Conservation (phyloP, 352 stramenopile genomes). For the Phytophthora chlamydospora region DNA sequence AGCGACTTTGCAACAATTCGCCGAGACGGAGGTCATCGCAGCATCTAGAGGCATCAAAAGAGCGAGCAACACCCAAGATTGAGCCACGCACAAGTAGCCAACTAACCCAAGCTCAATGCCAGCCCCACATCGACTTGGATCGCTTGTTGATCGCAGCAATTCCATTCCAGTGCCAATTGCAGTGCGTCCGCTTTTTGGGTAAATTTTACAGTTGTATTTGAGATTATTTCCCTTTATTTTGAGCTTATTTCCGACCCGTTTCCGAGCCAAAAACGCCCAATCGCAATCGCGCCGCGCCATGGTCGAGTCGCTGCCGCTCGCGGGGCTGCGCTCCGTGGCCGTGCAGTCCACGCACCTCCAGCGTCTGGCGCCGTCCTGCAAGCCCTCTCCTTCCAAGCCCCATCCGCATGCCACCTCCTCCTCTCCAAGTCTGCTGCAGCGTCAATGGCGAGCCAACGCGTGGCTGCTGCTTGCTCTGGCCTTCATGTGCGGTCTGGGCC, state of each 20-base stretch:
- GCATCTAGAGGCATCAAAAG: no score
- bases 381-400: neutral
- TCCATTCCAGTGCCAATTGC: no score
- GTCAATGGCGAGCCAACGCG: slow-evolving; percentile 41
- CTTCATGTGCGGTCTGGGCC: slow-evolving; percentile 29
- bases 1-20: no score
- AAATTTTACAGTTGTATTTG: no score
- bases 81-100: no score
- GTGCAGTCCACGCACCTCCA: slow-evolving; percentile 60
- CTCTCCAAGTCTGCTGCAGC: slow-evolving; percentile 22
- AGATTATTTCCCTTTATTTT: no score
- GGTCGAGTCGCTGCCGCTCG: slow-evolving; percentile 17
- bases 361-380: slow-evolving; percentile 37
- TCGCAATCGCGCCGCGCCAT: neutral
- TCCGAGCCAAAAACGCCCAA: slow-evolving; percentile 25
- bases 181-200: no score
- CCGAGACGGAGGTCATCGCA: no score
- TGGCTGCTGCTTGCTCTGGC: slow-evolving; percentile 41
- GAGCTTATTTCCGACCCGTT: slow-evolving; percentile 3
- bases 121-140: no score
- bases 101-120: no score
- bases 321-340: slow-evolving; percentile 52
- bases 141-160: no score
- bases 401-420: slow-evolving; percentile 7
- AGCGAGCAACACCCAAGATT: no score